A percentile compares a stretch with the other conserved stretches of the same genome.
phyloP scores from a whole-genome alignment of 176 grass and related monocot genomes.

The Lolium perenne region DNA sequence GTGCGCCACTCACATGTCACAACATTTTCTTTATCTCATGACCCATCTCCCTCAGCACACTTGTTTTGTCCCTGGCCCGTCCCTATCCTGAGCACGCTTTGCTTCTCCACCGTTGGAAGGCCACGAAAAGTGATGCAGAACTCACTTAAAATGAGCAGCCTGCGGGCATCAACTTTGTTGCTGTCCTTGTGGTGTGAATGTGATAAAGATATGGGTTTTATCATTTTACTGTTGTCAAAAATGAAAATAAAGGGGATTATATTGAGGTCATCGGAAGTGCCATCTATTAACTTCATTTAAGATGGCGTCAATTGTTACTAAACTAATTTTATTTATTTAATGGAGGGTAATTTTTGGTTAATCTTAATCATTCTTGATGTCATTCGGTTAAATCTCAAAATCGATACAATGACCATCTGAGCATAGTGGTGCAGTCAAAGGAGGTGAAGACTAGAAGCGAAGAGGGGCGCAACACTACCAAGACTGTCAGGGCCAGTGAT shows the following conservation, averaged over 20 bases:
- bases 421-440: too few relatives aligned
- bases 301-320: background rate
- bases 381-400: background rate
- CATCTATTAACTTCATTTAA: background rate
- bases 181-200: background rate
- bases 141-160: background rate
- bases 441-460: too few relatives aligned
- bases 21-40: constrained; percentile 42
- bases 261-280: background rate
- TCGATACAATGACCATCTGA: too few relatives aligned
- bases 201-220: background rate
- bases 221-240: background rate
- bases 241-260: background rate
- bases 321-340: background rate
- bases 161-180: constrained; percentile 24
- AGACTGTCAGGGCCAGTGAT: too few relatives aligned
- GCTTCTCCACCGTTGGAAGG: constrained; percentile 33
- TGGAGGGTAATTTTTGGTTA: background rate
- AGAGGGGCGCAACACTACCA: too few relatives aligned
- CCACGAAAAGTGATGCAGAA: background rate
- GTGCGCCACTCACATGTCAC: constrained; percentile 30
- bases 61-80: constrained; percentile 20
- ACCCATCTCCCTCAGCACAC: constrained; percentile 31
- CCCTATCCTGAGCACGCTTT: constrained; percentile 14
- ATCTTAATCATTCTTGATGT: background rate